Percentiles rank a stretch among this genome's conserved stretches.
phyloP scores from a whole-genome alignment of 768 basidiomycete genomes.

The Lactarius psammicola region DNA sequence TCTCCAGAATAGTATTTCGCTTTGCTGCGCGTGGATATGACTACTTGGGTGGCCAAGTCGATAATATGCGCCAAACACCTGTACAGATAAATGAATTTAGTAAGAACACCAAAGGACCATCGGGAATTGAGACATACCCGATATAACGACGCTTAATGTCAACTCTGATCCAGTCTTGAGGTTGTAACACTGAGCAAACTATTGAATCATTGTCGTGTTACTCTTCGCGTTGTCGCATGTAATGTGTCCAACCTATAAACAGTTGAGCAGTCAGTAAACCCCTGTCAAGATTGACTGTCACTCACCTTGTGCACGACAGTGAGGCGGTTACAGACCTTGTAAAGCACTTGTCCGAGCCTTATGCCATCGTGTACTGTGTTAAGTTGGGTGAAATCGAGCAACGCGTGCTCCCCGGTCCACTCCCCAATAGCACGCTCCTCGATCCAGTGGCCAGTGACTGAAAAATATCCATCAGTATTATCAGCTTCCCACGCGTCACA shows the following conservation, averaged over 20 bases:
- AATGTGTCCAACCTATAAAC: not conserved
- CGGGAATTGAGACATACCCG: not conserved
- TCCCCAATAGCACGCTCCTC: not conserved
- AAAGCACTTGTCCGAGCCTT: not conserved
- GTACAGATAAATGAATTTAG: not conserved
- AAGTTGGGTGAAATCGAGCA: not conserved
- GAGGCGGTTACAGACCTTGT: not conserved
- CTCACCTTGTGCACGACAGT: not conserved
- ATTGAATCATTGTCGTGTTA: not conserved
- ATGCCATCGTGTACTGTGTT: not conserved
- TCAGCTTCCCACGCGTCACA: not conserved
- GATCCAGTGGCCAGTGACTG: not conserved
- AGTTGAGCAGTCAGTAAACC: not conserved
- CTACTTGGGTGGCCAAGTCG: not conserved
- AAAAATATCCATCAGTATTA: not conserved
- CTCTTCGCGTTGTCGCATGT: not conserved
- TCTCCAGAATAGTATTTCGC: not conserved
- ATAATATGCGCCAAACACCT: slow-evolving; percentile 11
- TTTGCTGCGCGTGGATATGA: not conserved
- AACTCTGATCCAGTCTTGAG: not conserved
- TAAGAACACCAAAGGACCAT: not conserved
- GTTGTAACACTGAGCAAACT: not conserved
- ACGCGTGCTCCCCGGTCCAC: not conserved
- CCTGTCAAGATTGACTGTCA: not conserved
- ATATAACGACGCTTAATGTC: not conserved